Conservation (phyloP, 768 basidiomycete species). For the Amanita pseudoporphyria region DNA sequence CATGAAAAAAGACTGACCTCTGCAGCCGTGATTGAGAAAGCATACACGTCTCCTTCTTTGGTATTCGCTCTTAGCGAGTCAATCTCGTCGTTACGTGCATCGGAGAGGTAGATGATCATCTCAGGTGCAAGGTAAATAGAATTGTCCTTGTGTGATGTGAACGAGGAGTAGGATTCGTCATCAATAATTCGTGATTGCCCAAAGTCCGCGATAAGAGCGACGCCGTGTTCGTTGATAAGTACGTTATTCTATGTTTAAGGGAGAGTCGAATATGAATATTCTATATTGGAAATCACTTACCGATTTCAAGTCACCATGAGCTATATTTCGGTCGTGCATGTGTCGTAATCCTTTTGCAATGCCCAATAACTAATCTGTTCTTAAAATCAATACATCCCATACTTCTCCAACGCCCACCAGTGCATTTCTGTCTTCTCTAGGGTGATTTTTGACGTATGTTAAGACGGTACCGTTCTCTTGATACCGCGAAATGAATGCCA, state of each 20-base stretch:
- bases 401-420: neutral
- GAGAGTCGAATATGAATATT: neutral
- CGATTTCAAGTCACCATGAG: slow-evolving; percentile 1
- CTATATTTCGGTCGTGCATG: neutral
- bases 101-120: neutral
- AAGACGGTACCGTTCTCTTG: neutral
- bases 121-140: neutral
- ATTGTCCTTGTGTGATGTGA: neutral
- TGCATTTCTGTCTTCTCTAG: neutral
- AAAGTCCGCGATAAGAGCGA: neutral
- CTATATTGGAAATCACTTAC: neutral
- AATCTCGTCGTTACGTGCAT: too few species aligned
- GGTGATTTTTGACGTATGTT: neutral
- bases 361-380: neutral
- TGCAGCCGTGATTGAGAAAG: slow-evolving; percentile 1
- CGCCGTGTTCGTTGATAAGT: neutral
- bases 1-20: neutral
- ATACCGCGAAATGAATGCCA: neutral
- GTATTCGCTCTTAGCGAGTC: neutral
- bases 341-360: neutral
- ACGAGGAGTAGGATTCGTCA: neutral
- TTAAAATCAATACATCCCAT: neutral
- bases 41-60: neutral
- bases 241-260: neutral
- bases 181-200: neutral